Conservation (phyloP, 495 filamentous ascomycete species). For the Pyronema omphalodes region DNA sequence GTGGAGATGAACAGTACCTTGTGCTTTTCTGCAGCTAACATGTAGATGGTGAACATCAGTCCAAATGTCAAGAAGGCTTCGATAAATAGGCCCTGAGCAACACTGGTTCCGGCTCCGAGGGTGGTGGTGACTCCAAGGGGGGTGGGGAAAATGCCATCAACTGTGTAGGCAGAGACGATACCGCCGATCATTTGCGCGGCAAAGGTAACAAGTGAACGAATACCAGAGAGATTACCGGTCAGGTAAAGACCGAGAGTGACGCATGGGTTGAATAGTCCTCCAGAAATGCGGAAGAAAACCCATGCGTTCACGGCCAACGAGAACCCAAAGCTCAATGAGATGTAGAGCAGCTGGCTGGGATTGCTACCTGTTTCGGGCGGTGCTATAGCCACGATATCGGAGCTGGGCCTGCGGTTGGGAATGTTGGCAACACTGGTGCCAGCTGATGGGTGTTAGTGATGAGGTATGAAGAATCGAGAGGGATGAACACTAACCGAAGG, state of each 20-base stretch:
- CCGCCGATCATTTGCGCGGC: constrained; percentile 37
- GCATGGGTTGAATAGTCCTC: constrained; percentile 49
- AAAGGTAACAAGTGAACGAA: constrained; percentile 33
- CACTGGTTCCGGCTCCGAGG: constrained; percentile 27
- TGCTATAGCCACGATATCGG: constrained; percentile 19
- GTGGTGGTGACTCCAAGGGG: constrained; percentile 30
- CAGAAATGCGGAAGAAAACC: constrained; percentile 47
- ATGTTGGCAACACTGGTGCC: constrained; percentile 19
- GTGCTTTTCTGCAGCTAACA: constrained; percentile 33
- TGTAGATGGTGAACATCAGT: constrained; percentile 39
- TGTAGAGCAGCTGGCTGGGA: constrained; percentile 31
- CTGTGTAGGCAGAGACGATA: constrained; percentile 36
- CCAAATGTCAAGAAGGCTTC: constrained; percentile 36
- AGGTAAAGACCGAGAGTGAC: constrained; percentile 39
- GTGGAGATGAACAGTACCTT: constrained; percentile 10
- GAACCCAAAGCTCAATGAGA: constrained; percentile 40
- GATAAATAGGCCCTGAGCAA: constrained; percentile 36
- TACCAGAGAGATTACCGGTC: constrained; percentile 23
- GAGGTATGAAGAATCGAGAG: constrained; percentile 5
- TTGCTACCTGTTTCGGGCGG: constrained; percentile 23
- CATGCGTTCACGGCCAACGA: constrained; percentile 47
- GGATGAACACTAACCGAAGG: constrained; percentile 27
- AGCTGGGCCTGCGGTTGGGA: constrained; percentile 13
- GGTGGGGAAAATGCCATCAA: constrained; percentile 34
- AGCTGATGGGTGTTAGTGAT: constrained; percentile 11